These are phyloP conservation scores for Oryza nivara DNA, from an alignment of 176 grass and related monocot species.

Conservation along the genomic window DNA sequence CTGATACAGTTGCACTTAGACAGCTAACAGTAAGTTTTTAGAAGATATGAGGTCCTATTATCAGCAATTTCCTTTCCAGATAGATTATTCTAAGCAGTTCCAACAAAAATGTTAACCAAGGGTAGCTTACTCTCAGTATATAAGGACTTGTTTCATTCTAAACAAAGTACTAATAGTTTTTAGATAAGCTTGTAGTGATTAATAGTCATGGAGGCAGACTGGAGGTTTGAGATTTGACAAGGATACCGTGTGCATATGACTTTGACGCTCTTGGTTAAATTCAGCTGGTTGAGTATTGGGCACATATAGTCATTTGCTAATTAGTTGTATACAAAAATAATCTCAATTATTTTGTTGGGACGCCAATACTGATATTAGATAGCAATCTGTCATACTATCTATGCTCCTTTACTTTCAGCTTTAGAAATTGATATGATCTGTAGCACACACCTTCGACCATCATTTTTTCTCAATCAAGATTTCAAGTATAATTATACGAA, in stretches of 20 bases:
- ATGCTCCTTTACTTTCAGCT: background rate
- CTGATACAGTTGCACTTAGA: background rate
- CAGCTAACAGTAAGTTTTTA: background rate
- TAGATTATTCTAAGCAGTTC: background rate
- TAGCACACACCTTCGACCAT: background rate
- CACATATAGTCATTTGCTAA: background rate
- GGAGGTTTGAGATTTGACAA: background rate
- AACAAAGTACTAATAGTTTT: background rate
- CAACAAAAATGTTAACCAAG: background rate
- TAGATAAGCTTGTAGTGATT: background rate
- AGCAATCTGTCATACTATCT: background rate
- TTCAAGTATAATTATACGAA: background rate
- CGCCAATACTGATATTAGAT: background rate
- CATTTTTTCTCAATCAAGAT: background rate
- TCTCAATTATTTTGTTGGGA: background rate
- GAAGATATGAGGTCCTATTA: background rate
- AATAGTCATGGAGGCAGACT: background rate
- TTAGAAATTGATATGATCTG: background rate
- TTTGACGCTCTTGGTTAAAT: conserved; percentile 9
- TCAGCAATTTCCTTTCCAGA: background rate
- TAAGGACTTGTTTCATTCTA: background rate
- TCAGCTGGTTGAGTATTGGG: conserved; percentile 21
- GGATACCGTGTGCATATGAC: background rate
- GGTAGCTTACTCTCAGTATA: background rate
- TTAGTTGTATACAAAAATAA: background rate